Evolutionary conservation across 1,284 basidiomycete species (phyloP).

Genomic region (Gymnopus androsaceus): DNA sequence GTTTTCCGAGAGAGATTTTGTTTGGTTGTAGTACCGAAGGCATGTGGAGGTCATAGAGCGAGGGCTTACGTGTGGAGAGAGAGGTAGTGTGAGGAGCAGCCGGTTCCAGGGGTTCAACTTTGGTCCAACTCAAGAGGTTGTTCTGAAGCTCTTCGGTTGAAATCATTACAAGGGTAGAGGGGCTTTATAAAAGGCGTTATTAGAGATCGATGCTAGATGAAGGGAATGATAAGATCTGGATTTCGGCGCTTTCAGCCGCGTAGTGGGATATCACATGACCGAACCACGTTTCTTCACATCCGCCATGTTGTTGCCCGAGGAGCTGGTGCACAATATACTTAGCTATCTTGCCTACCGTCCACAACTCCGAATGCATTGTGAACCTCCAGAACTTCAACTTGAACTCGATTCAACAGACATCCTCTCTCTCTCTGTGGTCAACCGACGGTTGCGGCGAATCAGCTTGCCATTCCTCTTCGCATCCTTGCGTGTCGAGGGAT

Average conservation of each 20-base stretch:
- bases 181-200: no score
- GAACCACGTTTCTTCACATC: no score
- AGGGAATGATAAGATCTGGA: no score
- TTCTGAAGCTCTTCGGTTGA: no score
- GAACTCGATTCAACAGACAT: neutral
- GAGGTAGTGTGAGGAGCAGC: no score
- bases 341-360: neutral
- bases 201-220: no score
- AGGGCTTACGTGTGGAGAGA: neutral
- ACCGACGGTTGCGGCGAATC: neutral
- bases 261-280: no score
- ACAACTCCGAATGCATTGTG: neutral
- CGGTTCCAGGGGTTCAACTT: no score
- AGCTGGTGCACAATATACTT: neutral
- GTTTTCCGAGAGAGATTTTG: neutral
- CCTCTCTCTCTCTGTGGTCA: neutral
- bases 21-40: neutral
- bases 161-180: no score
- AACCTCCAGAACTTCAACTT: neutral
- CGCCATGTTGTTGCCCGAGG: neutral
- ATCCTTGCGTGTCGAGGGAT: neutral
- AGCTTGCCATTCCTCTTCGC: neutral
- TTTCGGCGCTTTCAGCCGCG: no score
- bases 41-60: neutral
- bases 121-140: no score